Evolutionary conservation across 2,329 filamentous ascomycete species (phyloP).

Genomic region (Chaetomium globosum): DNA sequence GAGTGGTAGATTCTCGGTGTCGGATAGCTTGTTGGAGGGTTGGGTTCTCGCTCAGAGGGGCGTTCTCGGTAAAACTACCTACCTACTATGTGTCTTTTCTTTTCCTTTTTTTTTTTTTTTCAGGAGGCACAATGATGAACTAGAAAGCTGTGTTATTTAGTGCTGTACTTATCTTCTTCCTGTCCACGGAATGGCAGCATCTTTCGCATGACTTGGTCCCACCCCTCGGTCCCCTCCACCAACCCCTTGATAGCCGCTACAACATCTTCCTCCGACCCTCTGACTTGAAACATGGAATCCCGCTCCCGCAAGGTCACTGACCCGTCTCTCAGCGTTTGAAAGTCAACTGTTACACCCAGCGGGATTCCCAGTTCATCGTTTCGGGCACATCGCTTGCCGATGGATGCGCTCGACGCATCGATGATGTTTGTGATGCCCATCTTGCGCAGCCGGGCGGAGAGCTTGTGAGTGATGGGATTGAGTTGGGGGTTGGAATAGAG

Average conservation of each 20-base stretch:
- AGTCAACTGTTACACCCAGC: constrained; percentile 87
- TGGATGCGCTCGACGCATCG: constrained; percentile 82
- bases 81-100: no score
- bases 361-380: constrained; percentile 92
- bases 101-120: no score
- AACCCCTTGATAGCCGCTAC: constrained; percentile 1
- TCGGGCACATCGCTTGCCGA: constrained; percentile 74
- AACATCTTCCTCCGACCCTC: constrained; percentile 65
- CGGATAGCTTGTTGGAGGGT: no score
- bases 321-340: constrained; percentile 82
- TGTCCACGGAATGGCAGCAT: neutral
- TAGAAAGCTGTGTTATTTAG: no score
- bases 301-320: constrained; percentile 82
- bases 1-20: no score
- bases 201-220: neutral
- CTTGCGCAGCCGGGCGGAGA: constrained; percentile 50
- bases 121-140: no score
- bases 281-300: constrained; percentile 83
- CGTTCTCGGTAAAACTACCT: no score
- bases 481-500: constrained; percentile 76
- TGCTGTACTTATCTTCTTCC: neutral
- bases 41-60: no score
- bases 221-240: neutral
- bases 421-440: constrained; percentile 76
- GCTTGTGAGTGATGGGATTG: constrained; percentile 56